These are phyloP conservation scores for Bocquillonia castaneifolia DNA, from an alignment of 441 rosid genomes.

Conservation along the genomic window DNA sequence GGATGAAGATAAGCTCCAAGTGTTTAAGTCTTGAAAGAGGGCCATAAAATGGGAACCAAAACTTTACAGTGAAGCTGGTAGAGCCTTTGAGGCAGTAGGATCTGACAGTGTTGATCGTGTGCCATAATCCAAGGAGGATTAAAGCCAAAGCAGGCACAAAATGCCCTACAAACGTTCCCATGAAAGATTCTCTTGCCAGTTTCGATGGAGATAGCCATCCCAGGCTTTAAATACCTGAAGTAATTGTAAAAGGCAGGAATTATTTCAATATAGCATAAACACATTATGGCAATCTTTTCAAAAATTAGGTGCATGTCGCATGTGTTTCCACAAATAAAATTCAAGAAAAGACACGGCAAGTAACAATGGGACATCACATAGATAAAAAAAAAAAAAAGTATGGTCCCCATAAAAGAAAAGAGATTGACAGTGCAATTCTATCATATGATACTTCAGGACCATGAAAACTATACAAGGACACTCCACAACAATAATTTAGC, in stretches of 20 bases:
- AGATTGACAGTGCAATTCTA: background rate
- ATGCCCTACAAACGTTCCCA: constrained; percentile 78
- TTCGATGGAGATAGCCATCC: constrained; percentile 11
- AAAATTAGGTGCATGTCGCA: constrained; percentile 44
- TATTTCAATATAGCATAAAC: constrained; percentile 1
- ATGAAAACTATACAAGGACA: background rate
- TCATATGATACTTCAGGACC: constrained; percentile 10
- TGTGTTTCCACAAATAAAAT: constrained; percentile 47
- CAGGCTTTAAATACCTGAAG: constrained; percentile 30
- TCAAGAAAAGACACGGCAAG: constrained; percentile 14
- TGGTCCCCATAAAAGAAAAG: constrained; percentile 6
- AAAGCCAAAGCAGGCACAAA: constrained; percentile 63
- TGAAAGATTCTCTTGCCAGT: constrained; percentile 26
- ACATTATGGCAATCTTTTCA: constrained; percentile 23
- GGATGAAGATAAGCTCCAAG: constrained; percentile 50
- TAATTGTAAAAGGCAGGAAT: constrained; percentile 13
- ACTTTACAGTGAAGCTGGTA: constrained; percentile 36
- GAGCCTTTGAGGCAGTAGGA: constrained; percentile 56
- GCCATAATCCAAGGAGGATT: constrained; percentile 76
- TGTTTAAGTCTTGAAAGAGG: constrained; percentile 35
- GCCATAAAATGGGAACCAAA: constrained; percentile 50
- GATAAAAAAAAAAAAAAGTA: background rate
- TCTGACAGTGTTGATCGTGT: constrained; percentile 54
- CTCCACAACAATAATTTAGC: constrained; percentile 1
- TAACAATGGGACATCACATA: constrained; percentile 14